Base-by-base conservation (phyloP, 2,329 filamentous ascomycete species). In the Alternaria alternata region DNA sequence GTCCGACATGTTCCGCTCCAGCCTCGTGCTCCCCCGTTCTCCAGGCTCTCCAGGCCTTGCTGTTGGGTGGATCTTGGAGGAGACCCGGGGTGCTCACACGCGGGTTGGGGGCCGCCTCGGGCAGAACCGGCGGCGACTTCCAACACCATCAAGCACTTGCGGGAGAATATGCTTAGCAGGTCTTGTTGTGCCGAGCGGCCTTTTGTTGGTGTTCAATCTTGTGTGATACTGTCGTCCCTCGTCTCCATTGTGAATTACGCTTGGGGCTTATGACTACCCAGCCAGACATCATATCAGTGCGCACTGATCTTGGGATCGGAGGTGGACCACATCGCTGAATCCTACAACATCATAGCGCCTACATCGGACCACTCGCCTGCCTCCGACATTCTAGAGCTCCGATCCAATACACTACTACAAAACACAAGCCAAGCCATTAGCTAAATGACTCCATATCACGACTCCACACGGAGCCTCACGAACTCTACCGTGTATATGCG, bases 1-100 rank as follows among this genome's bases (percentile, higher is more conserved):
- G 47, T 47, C 57, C 57, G 57, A 57, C 47, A 48, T 57, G 39
- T 41, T 47, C 57, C 46, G 46, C 47, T 52, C 47, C 28, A 46
- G 46, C 46, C 44, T 49, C 44, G 28, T 30, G 24, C 22, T 51
- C 38, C 57, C 52, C 52, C 51, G 41, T 39, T 32, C 43, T 55
- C 42, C 51, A 55, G 51, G 36, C 39, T 32, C 43, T 55, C 42
- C 42, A 55, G 51, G 28, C 32, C 49, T 18, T 59, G 28, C 41
- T 42, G 36, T 36, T 47, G 22, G 52, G 46, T 49, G 46, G 46
- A 36, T 22, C 38, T 41, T 22, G 4, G 5, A 22, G 38, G 38
- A 41, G 38, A 49, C 46, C 46, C 16, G 46, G 46, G 30, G 46
- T 49, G 18, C 46, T 49, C 30, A 34, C 46, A 22, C 30, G 46